Base-by-base conservation (phyloP, 2,329 filamentous ascomycete genomes). In the Coniella lustricola region DNA sequence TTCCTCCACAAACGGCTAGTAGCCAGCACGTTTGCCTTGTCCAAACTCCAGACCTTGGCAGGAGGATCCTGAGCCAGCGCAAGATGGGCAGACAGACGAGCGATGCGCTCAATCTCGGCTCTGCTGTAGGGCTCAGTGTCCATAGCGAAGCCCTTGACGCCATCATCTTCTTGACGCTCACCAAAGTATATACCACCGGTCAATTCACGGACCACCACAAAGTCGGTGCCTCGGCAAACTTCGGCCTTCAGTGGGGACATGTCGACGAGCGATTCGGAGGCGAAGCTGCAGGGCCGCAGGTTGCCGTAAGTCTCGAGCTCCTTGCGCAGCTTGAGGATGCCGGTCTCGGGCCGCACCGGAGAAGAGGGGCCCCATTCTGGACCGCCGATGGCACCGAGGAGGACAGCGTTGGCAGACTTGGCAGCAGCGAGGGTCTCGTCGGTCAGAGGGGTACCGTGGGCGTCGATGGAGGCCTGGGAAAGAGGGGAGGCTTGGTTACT, bases 121-220 rank as follows among this genome's bases (percentile, higher is more conserved):
- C 86, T 79, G 40, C 83, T 85, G 75, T 96, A 97, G 16, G 87
- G 82, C 71, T 95, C 89, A 1, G 84, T 90, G 70, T 97, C 91
- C 68, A 82, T 75, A 2, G 91, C 90, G 53, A 73, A 74, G 52
- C 82, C 87, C 54, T 81, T 81, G 44, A 46, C 36, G 50, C 85
- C 87, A 44, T 86, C 84, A 61, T 76, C 82, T 67, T 95, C 90
- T 59, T 82, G 85, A 49, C 90, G 80, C 41, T 94, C 89, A 43
- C 91, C 90, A 67, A 97, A 97, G 76, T 97, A 96, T 67, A 96
- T 90, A 40, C 91, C 90, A 17, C 88, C 87, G 0, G 90, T 96
- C 45, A 96, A 70, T 70, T 97, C 91, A 42, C 91, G 87, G 54
- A 97, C 84, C 62, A 97, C 85, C 70, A 87, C 87, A 71, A 97